phyloP scores from a whole-genome alignment of 805 yeast genomes.

The Yarrowia porcina region DNA sequence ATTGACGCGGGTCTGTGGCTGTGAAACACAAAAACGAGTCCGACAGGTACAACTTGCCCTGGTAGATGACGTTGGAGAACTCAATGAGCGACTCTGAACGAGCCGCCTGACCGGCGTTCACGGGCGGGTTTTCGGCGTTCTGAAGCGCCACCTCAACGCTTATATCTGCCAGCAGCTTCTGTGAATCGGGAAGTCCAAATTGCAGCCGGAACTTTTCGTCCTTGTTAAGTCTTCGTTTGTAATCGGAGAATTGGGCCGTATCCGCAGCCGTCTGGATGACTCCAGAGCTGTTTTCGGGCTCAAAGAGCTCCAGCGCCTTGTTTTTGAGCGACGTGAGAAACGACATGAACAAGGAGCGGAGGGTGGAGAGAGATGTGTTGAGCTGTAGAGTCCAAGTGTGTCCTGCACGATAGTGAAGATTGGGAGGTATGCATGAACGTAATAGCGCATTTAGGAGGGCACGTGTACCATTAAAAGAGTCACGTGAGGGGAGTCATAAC shows the following conservation, averaged over 20 bases:
- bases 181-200: constrained; percentile 69
- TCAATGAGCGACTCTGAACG: constrained; percentile 29
- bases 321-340: constrained; percentile 46
- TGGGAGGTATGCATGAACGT: not conserved
- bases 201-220: constrained; percentile 69
- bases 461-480: not conserved
- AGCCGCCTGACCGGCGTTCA: constrained; percentile 27
- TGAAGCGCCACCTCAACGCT: constrained; percentile 56
- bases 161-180: constrained; percentile 60
- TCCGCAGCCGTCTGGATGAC: constrained; percentile 26
- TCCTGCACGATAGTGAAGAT: constrained; percentile 7
- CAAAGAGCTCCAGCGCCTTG: constrained; percentile 47
- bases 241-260: constrained; percentile 29
- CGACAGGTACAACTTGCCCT: constrained; percentile 64
- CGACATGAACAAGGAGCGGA: constrained; percentile 43
- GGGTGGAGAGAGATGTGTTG: not conserved
- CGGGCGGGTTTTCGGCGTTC: constrained; percentile 26
- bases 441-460: not conserved
- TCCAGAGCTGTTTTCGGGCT: constrained; percentile 30
- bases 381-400: not conserved
- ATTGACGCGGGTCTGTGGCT: constrained; percentile 61
- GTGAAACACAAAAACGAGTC: constrained; percentile 76
- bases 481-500: not conserved
- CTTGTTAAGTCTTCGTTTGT: constrained; percentile 48
- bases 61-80: constrained; percentile 29